Conservation (phyloP, 805 yeast genomes). For the Kregervanrija delftensis region DNA sequence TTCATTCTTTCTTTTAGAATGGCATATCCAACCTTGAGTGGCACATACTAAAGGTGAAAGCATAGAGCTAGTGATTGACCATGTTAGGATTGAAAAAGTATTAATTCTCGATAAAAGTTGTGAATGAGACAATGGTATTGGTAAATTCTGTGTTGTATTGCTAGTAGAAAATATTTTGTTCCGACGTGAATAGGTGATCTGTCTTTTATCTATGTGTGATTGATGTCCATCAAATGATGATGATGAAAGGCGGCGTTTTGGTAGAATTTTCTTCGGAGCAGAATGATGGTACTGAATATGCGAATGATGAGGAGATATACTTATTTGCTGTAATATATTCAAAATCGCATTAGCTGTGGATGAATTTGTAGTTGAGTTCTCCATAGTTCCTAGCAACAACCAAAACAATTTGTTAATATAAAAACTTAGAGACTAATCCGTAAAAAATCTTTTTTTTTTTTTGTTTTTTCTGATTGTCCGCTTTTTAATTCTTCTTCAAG, state of each 20-base stretch:
- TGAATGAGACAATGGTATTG: slow-evolving; percentile 8
- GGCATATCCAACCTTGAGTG: slow-evolving; percentile 48
- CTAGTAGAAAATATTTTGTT: background rate
- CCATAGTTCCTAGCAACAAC: background rate
- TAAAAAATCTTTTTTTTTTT: background rate
- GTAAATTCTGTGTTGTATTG: background rate
- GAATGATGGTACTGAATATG: slow-evolving; percentile 6
- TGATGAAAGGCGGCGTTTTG: slow-evolving; percentile 9
- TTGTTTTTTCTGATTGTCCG: background rate
- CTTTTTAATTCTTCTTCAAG: background rate
- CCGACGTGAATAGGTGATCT: slow-evolving; percentile 4
- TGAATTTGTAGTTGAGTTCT: background rate
- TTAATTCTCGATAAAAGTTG: slow-evolving; percentile 34
- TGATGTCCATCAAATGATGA: slow-evolving; percentile 16
- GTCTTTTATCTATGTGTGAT: slow-evolving; percentile 2
- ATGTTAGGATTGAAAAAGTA: slow-evolving; percentile 39
- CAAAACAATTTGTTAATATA: background rate
- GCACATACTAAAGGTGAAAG: slow-evolving; percentile 44
- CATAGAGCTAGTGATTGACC: slow-evolving; percentile 31
- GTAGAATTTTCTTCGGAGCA: slow-evolving; percentile 4
- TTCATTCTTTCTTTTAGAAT: slow-evolving; percentile 26
- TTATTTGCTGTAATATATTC: slow-evolving; percentile 10
- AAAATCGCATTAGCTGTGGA: slow-evolving; percentile 9
- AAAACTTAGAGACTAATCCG: too few species aligned
- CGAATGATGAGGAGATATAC: slow-evolving; percentile 6